These are phyloP conservation scores for Hygrophorus russula DNA, from an alignment of 768 basidiomycete genomes.

Conservation along the genomic window DNA sequence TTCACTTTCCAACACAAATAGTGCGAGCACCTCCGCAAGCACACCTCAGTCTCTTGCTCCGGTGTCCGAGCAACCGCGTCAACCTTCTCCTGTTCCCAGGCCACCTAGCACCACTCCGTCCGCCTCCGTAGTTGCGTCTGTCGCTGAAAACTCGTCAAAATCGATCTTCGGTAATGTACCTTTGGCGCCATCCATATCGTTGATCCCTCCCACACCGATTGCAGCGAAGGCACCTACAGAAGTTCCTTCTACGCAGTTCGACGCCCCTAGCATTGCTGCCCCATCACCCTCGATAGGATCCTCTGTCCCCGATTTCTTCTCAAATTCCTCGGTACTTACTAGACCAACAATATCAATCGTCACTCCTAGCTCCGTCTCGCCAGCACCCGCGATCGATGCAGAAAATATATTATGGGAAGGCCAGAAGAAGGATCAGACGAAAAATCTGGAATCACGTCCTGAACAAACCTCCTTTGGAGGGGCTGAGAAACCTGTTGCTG, in stretches of 20 bases:
- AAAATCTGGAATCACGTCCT: background rate
- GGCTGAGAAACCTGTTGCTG: too few relatives aligned
- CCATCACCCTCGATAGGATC: slow-evolving; percentile 7
- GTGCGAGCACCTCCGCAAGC: background rate
- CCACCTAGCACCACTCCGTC: background rate
- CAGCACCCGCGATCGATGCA: slow-evolving; percentile 22
- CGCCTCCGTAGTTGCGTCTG: too few relatives aligned
- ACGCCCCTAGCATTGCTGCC: background rate
- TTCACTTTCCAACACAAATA: slow-evolving; percentile 35
- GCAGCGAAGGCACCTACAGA: background rate
- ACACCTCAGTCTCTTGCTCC: slow-evolving; percentile 7
- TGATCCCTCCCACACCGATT: background rate
- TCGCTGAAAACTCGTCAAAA: too few relatives aligned
- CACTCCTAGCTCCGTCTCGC: slow-evolving; percentile 6
- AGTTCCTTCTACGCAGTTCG: background rate
- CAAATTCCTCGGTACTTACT: slow-evolving; percentile 34
- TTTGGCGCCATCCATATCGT: background rate
- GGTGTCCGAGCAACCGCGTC: background rate
- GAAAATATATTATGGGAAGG: slow-evolving; percentile 36
- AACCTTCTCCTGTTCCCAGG: background rate
- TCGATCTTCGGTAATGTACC: background rate
- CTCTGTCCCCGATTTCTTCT: slow-evolving; percentile 55
- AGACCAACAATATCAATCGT: slow-evolving; percentile 18
- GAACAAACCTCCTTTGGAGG: too few relatives aligned
- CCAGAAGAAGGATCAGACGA: slow-evolving; percentile 14